Conservation (phyloP, 106 monocot species). For the Acorus calamus region DNA sequence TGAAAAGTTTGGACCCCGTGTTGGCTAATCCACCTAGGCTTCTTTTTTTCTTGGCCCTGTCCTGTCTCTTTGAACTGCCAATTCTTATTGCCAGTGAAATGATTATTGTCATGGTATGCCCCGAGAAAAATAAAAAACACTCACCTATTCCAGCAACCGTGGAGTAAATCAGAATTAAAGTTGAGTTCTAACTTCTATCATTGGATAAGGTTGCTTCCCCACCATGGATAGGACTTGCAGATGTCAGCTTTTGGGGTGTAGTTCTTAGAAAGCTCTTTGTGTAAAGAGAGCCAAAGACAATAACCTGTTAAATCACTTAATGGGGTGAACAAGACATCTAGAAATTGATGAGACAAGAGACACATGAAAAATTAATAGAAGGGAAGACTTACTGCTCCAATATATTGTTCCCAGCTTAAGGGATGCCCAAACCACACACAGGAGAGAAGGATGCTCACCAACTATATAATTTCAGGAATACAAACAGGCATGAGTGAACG, state of each 20-base stretch:
- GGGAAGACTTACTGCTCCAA: conserved; percentile 72
- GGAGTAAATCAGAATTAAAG: too few relatives aligned
- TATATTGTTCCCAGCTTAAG: conserved; percentile 68
- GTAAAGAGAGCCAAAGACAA: conserved; percentile 85
- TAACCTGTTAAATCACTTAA: conserved; percentile 24
- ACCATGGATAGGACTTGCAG: neutral
- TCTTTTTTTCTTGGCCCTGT: too few relatives aligned
- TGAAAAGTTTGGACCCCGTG: too few relatives aligned
- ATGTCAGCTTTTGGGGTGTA: conserved; percentile 25
- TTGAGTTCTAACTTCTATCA: too few relatives aligned
- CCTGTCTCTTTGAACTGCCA: too few relatives aligned
- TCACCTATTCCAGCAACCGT: too few relatives aligned
- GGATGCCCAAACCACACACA: conserved; percentile 96
- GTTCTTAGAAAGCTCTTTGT: conserved; percentile 57
- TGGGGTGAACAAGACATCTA: neutral
- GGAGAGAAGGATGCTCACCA: conserved; percentile 89
- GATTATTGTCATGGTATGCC: too few relatives aligned
- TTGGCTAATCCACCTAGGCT: too few relatives aligned
- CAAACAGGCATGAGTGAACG: neutral
- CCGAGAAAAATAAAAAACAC: too few relatives aligned
- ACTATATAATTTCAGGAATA: conserved; percentile 18
- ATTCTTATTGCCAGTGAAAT: too few relatives aligned
- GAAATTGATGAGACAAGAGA: neutral
- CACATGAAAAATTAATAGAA: neutral
- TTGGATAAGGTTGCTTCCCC: too few relatives aligned